Percentiles rank a stretch among this genome's conserved stretches.
phyloP scores from a whole-genome alignment of 2,329 filamentous ascomycete genomes.

The Neopestalotiopsis rosae region DNA sequence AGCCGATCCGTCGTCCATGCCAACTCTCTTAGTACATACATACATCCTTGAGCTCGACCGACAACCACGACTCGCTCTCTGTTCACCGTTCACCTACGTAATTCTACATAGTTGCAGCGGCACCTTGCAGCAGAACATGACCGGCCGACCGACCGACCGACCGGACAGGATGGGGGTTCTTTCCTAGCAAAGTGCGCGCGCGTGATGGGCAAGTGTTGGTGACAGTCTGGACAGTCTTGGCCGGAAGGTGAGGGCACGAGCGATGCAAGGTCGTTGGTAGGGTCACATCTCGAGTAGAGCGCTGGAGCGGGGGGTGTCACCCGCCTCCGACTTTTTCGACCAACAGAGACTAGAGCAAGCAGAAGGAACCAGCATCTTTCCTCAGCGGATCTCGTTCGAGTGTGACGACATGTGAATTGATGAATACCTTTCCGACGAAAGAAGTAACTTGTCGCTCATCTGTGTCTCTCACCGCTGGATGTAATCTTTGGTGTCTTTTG shows the following conservation, averaged over 20 bases:
- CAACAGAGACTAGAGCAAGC: background rate
- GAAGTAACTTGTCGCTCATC: background rate
- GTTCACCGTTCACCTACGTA: background rate
- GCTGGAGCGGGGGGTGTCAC: background rate
- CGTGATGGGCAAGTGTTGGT: background rate
- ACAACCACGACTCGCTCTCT: background rate
- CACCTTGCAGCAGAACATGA: background rate
- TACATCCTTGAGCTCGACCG: background rate
- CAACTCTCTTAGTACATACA: background rate
- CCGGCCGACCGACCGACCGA: background rate
- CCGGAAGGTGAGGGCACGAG: too few species aligned
- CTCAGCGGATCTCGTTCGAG: background rate
- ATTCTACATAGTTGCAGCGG: background rate
- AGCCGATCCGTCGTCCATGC: too few species aligned
- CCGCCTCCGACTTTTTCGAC: background rate
- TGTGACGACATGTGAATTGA: constrained; percentile 1
- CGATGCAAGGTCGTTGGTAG: too few species aligned
- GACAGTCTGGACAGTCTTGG: background rate
- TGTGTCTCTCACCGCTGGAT: background rate
- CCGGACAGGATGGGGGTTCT: background rate
- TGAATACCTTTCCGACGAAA: background rate
- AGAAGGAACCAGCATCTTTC: background rate
- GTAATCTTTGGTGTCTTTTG: background rate
- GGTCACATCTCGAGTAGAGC: too few species aligned
- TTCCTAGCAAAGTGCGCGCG: background rate